Evolutionary conservation across 805 yeast genomes (phyloP).

Genomic region (Jamesozyma piceae): DNA sequence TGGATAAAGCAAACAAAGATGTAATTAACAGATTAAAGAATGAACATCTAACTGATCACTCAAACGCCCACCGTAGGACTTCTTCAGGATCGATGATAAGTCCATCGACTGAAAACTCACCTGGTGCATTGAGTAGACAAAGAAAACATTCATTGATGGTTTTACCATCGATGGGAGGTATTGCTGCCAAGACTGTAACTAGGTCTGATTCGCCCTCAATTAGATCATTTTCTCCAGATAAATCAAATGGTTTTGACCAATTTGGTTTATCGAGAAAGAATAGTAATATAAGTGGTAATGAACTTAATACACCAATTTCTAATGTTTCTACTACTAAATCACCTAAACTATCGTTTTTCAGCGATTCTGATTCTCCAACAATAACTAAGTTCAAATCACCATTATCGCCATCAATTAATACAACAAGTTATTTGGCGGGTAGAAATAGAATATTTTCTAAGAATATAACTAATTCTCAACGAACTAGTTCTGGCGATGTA

Average conservation of each 20-base stretch:
- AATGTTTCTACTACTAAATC: neutral
- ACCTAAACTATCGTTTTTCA: slow-evolving; percentile 9
- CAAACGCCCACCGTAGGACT: slow-evolving; percentile 24
- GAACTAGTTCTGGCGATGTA: slow-evolving; percentile 16
- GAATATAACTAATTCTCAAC: slow-evolving; percentile 10
- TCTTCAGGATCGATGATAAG: slow-evolving; percentile 31
- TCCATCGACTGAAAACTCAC: slow-evolving; percentile 29
- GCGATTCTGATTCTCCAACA: slow-evolving; percentile 18
- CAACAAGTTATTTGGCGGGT: neutral
- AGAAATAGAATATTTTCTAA: slow-evolving; percentile 22
- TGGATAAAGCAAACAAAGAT: slow-evolving; percentile 90
- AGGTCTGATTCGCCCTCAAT: slow-evolving; percentile 22
- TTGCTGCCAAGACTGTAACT: slow-evolving; percentile 8
- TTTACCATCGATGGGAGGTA: slow-evolving; percentile 15
- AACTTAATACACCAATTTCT: slow-evolving; percentile 1
- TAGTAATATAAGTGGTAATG: slow-evolving; percentile 11
- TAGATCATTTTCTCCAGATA: slow-evolving; percentile 24
- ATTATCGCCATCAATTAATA: slow-evolving; percentile 18
- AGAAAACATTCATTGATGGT: slow-evolving; percentile 11
- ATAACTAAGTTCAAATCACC: slow-evolving; percentile 23
- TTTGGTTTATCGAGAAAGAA: slow-evolving; percentile 15
- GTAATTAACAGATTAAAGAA: slow-evolving; percentile 77
- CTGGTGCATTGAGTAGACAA: slow-evolving; percentile 9
- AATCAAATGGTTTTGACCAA: slow-evolving; percentile 13
- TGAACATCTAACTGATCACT: slow-evolving; percentile 51